Evolutionary conservation across 2,329 filamentous ascomycete species (phyloP).

Genomic region (Fusarium bulbicola): DNA sequence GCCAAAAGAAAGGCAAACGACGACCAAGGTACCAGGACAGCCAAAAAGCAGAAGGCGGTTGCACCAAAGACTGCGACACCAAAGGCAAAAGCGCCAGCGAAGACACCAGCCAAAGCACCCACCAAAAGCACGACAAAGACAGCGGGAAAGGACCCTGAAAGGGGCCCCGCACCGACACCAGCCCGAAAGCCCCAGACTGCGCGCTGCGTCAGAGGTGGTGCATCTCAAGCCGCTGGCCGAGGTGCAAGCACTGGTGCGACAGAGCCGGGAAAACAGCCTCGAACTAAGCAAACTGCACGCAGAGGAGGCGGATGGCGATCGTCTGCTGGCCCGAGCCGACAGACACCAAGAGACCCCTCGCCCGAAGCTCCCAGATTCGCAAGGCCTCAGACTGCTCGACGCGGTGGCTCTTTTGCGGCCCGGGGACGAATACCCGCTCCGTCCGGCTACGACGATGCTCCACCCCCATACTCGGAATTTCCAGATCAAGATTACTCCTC

Average conservation of each 20-base stretch:
- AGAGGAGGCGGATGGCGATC: conserved; percentile 18
- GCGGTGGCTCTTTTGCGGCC: conserved; percentile 35
- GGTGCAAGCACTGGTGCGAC: not conserved
- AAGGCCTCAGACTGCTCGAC: conserved; percentile 38
- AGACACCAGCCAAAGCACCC: not conserved
- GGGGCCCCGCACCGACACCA: not conserved
- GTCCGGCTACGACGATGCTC: not conserved
- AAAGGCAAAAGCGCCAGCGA: not conserved
- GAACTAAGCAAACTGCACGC: conserved; percentile 18
- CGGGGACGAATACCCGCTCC: conserved; percentile 36
- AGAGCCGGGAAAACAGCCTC: not conserved
- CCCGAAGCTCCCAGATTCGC: not conserved
- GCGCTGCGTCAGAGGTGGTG: not conserved
- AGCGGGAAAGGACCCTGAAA: not conserved
- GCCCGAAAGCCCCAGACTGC: not conserved
- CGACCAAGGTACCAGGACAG: not conserved
- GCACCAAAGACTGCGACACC: not conserved
- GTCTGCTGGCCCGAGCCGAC: rapidly evolving
- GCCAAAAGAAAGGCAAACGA: conserved; percentile 45
- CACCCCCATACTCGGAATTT: conserved; percentile 32
- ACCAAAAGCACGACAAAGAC: conserved; percentile 8
- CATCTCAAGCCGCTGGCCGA: not conserved
- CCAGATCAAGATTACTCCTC: conserved; percentile 5
- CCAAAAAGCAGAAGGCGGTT: conserved; percentile 20
- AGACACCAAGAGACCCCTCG: not conserved